A percentile compares a stretch with the other conserved stretches of the same genome.
These are phyloP conservation scores for Alternaria sp. DNA, from an alignment of 2,329 filamentous ascomycete species.

Conservation along the genomic window DNA sequence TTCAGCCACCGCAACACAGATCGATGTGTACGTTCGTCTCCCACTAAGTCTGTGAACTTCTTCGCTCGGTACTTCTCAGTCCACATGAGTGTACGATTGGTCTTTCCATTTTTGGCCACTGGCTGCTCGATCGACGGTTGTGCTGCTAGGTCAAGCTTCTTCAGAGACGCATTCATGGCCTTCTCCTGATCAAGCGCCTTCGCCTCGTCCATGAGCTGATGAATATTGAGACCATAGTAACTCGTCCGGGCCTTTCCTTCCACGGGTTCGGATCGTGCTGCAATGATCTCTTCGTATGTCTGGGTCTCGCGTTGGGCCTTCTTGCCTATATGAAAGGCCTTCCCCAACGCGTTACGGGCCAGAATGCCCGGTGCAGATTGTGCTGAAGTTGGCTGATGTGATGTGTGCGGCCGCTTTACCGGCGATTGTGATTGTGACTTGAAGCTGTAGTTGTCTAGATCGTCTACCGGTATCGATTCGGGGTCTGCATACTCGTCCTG, in stretches of 20 bases:
- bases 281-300: slow-evolving; percentile 71
- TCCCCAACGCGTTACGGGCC: slow-evolving; percentile 62
- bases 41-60: slow-evolving; percentile 90
- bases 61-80: slow-evolving; percentile 96
- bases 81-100: slow-evolving; percentile 71
- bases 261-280: slow-evolving; percentile 67
- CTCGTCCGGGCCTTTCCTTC: slow-evolving; percentile 72
- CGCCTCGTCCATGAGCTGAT: slow-evolving; percentile 77
- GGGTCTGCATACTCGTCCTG: slow-evolving; percentile 38
- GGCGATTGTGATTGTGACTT: slow-evolving; percentile 33
- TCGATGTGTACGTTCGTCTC: slow-evolving; percentile 92
- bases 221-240: slow-evolving; percentile 94
- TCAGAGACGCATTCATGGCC: slow-evolving; percentile 30
- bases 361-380: slow-evolving; percentile 26
- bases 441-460: slow-evolving; percentile 38
- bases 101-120: slow-evolving; percentile 32
- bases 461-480: slow-evolving; percentile 37
- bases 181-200: slow-evolving; percentile 62
- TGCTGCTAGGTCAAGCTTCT: slow-evolving; percentile 33
- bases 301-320: slow-evolving; percentile 56
- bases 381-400: slow-evolving; percentile 21
- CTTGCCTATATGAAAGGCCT: slow-evolving; percentile 61
- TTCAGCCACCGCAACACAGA: slow-evolving; percentile 93
- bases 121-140: slow-evolving; percentile 50
- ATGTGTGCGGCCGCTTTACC: slow-evolving; percentile 19